Base-by-base conservation (phyloP, 2,329 filamentous ascomycete genomes). In the Zymoseptoria crescenta region DNA sequence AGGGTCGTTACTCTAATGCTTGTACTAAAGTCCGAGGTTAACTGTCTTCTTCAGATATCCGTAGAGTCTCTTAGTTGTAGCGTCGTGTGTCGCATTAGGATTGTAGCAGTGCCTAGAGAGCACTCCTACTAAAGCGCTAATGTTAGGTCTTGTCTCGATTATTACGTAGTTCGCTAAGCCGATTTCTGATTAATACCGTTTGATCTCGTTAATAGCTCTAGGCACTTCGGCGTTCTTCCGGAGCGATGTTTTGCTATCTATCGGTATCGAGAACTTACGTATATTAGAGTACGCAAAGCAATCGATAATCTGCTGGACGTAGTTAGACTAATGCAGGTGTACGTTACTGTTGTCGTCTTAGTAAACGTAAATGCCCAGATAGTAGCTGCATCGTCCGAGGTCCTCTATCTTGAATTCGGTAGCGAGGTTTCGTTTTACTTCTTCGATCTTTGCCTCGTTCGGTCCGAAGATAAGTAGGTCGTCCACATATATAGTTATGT, bases 381-480 rank as follows among this genome's bases (percentile, higher is more conserved):
- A 62, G 52, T 57, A 60, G 49, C n/a, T 56, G 49, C 30, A 60
- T n/a, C 7, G 3, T 3, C 58, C 52, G 2, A 62, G 58, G 28
- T 62, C 49, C 1, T 29, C 60, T 50, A 62, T 62, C 50, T 62
- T 52, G 30, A 62, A 60, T 21, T 55, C 53, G 50, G n/a, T 6
- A 2, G n/a, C 16, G 19, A 62, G 49, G 10, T n/a, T 2, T 19
- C 19, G 9, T 30, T 60, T 62, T 20, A 57, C 19, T 35, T 28
- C 16, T 20, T 30, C 10, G 9, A 62, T 62, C 6, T 52, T 13
- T 19, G 21, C 29, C 19, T 58, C 24, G n/a, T 58, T 20, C 19
- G 24, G 52, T 16, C 58, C 53, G 30, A 60, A 56, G 52, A 62
- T 60, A 28, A 52, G 52, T n/a, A 60, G 53, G 49, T 62, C 55